These are phyloP conservation scores for Albugo candida DNA, from an alignment of 352 stramenopile species.

Conservation along the genomic window DNA sequence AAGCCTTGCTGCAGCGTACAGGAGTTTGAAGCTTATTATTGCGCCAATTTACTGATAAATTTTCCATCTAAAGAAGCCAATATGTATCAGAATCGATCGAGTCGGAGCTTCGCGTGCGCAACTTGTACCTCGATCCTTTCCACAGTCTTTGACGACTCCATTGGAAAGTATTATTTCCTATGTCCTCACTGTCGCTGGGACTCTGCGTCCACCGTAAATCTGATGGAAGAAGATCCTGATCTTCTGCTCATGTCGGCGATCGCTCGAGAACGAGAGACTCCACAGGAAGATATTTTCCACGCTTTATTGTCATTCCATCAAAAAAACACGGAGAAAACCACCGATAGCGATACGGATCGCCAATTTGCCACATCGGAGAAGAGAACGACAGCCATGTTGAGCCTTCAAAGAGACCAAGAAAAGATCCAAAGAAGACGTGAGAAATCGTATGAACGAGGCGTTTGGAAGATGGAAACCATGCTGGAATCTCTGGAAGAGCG, in stretches of 20 bases:
- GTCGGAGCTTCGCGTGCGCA: constrained; percentile 62
- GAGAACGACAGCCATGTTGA: constrained; percentile 20
- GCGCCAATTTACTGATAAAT: constrained; percentile 64
- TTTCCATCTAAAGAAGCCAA: constrained; percentile 71
- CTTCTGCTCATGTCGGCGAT: constrained; percentile 64
- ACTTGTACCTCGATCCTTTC: constrained; percentile 38
- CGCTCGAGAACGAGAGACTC: constrained; percentile 44
- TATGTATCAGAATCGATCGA: constrained; percentile 78
- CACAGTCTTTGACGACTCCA: constrained; percentile 38
- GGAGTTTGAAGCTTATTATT: constrained; percentile 82
- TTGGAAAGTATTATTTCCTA: constrained; percentile 54
- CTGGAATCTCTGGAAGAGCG: constrained; percentile 28
- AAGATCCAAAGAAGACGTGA: constrained; percentile 61
- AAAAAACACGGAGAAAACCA: not conserved
- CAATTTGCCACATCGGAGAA: constrained; percentile 22
- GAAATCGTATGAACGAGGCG: constrained; percentile 47
- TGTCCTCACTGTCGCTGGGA: constrained; percentile 76
- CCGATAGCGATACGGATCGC: constrained; percentile 13
- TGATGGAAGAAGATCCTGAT: constrained; percentile 64
- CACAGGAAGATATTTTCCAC: constrained; percentile 60
- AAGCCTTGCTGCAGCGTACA: constrained; percentile 45
- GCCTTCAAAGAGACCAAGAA: constrained; percentile 60
- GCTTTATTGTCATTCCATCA: constrained; percentile 21
- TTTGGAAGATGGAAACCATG: constrained; percentile 48
- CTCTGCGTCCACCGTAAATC: constrained; percentile 26